These are phyloP conservation scores for Chytriomyces hyalinus DNA, from an alignment of 192 early-diverging fungal genomes.

Conservation along the genomic window DNA sequence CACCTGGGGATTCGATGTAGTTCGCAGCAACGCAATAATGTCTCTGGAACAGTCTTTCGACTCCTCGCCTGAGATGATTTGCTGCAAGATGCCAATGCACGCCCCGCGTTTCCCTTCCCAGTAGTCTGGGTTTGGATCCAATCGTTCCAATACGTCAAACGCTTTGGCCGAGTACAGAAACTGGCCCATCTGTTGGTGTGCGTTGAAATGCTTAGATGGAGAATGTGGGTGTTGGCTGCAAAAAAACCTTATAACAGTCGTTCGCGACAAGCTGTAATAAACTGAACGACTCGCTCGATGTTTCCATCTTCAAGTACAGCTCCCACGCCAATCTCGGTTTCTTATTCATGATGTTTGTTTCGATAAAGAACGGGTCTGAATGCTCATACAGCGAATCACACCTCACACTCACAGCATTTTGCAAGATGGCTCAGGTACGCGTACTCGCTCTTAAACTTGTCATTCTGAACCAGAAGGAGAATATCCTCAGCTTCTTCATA, in stretches of 20 bases:
- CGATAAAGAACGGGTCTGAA: conserved; percentile 37
- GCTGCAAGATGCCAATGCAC: conserved; percentile 63
- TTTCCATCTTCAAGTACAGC: conserved; percentile 71
- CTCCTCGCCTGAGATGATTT: conserved; percentile 56
- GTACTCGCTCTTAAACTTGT: conserved; percentile 62
- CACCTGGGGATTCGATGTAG: conserved; percentile 66
- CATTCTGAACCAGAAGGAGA: conserved; percentile 59
- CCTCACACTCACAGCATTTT: conserved; percentile 64
- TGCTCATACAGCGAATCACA: conserved; percentile 60
- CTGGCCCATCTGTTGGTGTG: conserved; percentile 41
- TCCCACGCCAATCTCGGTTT: conserved; percentile 67
- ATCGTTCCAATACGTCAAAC: conserved; percentile 66
- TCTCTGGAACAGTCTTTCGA: conserved; percentile 61
- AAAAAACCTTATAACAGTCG: conserved; percentile 64
- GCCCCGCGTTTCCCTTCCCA: conserved; percentile 72
- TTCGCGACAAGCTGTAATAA: conserved; percentile 67
- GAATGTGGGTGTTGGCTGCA: not conserved
- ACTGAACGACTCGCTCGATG: conserved; percentile 68
- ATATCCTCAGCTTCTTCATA: conserved; percentile 67
- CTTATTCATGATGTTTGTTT: conserved; percentile 59
- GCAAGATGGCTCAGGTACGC: conserved; percentile 65
- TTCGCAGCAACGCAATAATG: conserved; percentile 58
- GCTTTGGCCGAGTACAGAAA: conserved; percentile 64
- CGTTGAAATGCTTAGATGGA: not conserved
- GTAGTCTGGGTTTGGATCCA: conserved; percentile 67